phyloP scores from a whole-genome alignment of 2,329 filamentous ascomycete genomes.

The Cercospora beticola region DNA sequence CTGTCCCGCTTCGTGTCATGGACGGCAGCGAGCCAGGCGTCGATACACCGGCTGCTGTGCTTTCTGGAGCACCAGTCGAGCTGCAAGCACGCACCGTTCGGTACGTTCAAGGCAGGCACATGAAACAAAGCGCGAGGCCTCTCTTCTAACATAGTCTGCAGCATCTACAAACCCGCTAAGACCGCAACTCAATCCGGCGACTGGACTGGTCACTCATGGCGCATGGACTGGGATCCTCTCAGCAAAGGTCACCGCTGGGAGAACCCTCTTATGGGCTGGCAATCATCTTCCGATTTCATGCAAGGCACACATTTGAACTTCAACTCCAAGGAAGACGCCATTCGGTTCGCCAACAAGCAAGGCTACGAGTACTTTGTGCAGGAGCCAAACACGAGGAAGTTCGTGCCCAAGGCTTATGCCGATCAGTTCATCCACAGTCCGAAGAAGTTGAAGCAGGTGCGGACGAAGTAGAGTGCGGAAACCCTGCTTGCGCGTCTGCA shows the following conservation, averaged over 20 bases:
- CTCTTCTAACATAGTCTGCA: constrained; percentile 41
- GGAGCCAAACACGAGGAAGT: constrained; percentile 85
- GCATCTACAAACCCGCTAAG: constrained; percentile 89
- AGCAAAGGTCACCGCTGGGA: constrained; percentile 95
- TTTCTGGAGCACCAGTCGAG: constrained; percentile 91
- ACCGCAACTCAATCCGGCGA: constrained; percentile 93
- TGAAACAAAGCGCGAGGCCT: neutral
- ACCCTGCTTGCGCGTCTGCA: neutral
- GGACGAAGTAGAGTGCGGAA: constrained; percentile 67
- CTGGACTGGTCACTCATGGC: constrained; percentile 83
- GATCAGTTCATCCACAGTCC: constrained; percentile 90
- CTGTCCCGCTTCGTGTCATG: constrained; percentile 84
- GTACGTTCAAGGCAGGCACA: constrained; percentile 52
- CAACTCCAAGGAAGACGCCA: constrained; percentile 89
- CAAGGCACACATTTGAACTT: constrained; percentile 91
- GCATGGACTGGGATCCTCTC: constrained; percentile 97
- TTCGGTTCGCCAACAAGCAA: constrained; percentile 95
- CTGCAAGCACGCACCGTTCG: constrained; percentile 91
- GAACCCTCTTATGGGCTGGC: constrained; percentile 98
- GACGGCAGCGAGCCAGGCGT: constrained; percentile 82
- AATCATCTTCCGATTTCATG: constrained; percentile 92
- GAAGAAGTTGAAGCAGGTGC: constrained; percentile 79
- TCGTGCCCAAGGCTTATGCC: constrained; percentile 90
- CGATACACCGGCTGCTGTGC: constrained; percentile 73
- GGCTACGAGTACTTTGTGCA: constrained; percentile 99